Evolutionary conservation across 768 basidiomycete genomes (phyloP).

Genomic region (Lentinula sp.): DNA sequence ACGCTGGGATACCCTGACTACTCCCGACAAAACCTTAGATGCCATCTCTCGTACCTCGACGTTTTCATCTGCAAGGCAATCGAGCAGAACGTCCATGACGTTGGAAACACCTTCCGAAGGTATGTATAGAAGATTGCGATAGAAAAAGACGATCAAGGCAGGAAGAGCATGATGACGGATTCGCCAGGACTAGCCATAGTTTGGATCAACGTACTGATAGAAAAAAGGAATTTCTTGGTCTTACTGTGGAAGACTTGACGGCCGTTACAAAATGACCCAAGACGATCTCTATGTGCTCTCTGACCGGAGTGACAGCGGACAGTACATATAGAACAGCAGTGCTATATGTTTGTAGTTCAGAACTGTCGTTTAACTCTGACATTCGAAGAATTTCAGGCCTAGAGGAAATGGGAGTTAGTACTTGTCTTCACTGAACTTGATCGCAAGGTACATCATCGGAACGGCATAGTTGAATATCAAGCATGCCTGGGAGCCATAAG

Average conservation of each 20-base stretch:
- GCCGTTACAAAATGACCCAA: conserved; percentile 58
- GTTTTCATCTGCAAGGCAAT: conserved; percentile 84
- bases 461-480: conserved; percentile 74
- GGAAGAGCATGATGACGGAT: conserved; percentile 85
- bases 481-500: conserved; percentile 69
- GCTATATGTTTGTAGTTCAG: conserved; percentile 77
- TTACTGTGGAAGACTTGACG: conserved; percentile 73
- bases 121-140: conserved; percentile 78
- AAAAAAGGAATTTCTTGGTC: conserved; percentile 11
- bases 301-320: conserved; percentile 73
- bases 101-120: conserved; percentile 58
- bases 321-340: conserved; percentile 76
- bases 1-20: conserved; percentile 87
- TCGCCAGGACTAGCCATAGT: conserved; percentile 70
- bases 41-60: conserved; percentile 92
- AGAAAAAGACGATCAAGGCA: conserved; percentile 87
- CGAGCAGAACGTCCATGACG: conserved; percentile 78
- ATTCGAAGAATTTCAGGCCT: conserved; percentile 87
- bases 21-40: conserved; percentile 77
- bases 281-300: conserved; percentile 56
- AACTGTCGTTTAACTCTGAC: conserved; percentile 84
- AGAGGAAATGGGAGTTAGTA: neutral
- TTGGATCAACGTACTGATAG: conserved; percentile 38
- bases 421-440: neutral
- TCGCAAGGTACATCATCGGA: conserved; percentile 55